phyloP scores from a whole-genome alignment of 2,329 filamentous ascomycete species.

The Gliomastix tumulicola region DNA sequence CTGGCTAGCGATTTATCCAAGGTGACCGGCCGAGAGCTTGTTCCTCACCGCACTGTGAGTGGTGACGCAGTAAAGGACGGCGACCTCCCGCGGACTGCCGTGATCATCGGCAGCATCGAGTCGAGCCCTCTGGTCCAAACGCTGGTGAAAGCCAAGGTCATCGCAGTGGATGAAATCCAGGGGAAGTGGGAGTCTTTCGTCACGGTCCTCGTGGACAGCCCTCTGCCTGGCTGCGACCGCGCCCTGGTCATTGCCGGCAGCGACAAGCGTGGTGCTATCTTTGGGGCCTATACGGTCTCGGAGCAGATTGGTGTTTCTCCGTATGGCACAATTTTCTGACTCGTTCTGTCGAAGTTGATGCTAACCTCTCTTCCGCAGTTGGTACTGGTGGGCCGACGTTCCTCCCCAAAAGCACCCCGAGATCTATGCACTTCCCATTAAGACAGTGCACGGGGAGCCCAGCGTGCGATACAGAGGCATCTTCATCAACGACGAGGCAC shows the following conservation, averaged over 20 bases:
- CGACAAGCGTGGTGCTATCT: conserved; percentile 60
- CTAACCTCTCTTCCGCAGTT: too few relatives aligned
- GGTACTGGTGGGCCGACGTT: conserved; percentile 56
- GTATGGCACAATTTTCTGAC: background rate
- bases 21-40: background rate
- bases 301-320: conserved; percentile 55
- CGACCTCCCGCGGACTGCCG: background rate
- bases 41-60: background rate
- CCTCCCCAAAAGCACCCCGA: conserved; percentile 33
- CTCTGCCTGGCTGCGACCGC: conserved; percentile 45
- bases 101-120: background rate
- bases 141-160: background rate
- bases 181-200: conserved; percentile 65
- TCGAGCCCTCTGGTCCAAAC: background rate
- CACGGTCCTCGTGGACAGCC: conserved; percentile 49
- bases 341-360: too few relatives aligned
- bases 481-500: conserved; percentile 50
- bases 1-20: background rate
- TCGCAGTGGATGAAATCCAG: conserved; percentile 43
- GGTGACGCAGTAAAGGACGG: background rate
- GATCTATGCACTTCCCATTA: conserved; percentile 36
- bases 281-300: conserved; percentile 60
- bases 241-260: conserved; percentile 63
- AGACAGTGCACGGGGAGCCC: conserved; percentile 35
- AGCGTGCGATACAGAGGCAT: conserved; percentile 54